Evolutionary conservation across 495 filamentous ascomycete species (phyloP).

Genomic region (Annulohypoxylon bovei): DNA sequence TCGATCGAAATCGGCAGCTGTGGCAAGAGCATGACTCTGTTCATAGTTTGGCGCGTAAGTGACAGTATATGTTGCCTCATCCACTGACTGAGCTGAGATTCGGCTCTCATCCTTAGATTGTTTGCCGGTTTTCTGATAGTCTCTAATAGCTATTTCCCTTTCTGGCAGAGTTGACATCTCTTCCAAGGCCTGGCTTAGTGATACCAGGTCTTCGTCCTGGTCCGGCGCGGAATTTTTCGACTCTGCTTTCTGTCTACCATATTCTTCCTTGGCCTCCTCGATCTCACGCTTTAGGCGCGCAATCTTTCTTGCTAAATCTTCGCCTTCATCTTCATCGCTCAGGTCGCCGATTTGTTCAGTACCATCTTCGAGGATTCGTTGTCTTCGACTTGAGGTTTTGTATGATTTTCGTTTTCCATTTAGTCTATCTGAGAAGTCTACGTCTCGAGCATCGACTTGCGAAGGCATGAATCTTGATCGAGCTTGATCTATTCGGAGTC

Average conservation of each 20-base stretch:
- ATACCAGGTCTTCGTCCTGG: slow-evolving; percentile 57
- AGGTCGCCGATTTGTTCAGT: slow-evolving; percentile 72
- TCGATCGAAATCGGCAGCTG: slow-evolving; percentile 87
- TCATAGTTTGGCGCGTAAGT: slow-evolving; percentile 67
- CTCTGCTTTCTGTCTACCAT: slow-evolving; percentile 60
- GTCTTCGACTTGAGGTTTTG: slow-evolving; percentile 72
- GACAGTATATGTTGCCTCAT: slow-evolving; percentile 60
- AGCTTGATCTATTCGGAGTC: slow-evolving; percentile 77
- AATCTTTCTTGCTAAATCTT: slow-evolving; percentile 77
- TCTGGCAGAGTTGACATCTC: slow-evolving; percentile 57
- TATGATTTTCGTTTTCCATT: slow-evolving; percentile 82
- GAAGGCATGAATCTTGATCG: slow-evolving; percentile 81
- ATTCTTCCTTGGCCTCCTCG: slow-evolving; percentile 78
- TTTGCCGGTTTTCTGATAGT: slow-evolving; percentile 35
- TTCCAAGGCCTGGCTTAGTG: slow-evolving; percentile 73
- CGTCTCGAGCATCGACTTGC: slow-evolving; percentile 75
- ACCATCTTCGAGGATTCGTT: slow-evolving; percentile 66
- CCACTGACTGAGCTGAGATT: slow-evolving; percentile 13
- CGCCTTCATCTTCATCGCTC: slow-evolving; percentile 73
- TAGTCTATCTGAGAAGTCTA: slow-evolving; percentile 86
- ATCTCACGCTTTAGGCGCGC: slow-evolving; percentile 81
- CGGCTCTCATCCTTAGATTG: slow-evolving; percentile 27
- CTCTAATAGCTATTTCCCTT: slow-evolving; percentile 42
- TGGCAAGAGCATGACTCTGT: slow-evolving; percentile 73
- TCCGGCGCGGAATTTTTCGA: slow-evolving; percentile 43